Percentiles rank a stretch among this genome's conserved stretches.
These are phyloP conservation scores for Insectozyma bohioensis DNA, from an alignment of 1,139 yeast species.

Conservation along the genomic window DNA sequence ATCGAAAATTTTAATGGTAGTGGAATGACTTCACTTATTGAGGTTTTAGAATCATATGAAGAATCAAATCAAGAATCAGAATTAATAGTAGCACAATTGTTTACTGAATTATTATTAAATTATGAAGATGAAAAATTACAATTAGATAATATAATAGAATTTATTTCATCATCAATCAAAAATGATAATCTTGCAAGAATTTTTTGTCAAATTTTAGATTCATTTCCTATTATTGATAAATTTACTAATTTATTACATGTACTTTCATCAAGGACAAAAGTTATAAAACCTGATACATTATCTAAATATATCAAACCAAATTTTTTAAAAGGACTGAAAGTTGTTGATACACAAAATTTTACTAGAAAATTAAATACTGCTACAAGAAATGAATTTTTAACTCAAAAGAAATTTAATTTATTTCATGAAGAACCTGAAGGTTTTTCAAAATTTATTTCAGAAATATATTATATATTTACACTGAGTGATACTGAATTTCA, in stretches of 20 bases:
- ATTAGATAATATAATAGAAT: slow-evolving; percentile 24
- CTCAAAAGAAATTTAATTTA: slow-evolving; percentile 71
- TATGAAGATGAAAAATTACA: slow-evolving; percentile 27
- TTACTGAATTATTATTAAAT: slow-evolving; percentile 38
- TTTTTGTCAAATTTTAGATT: slow-evolving; percentile 47
- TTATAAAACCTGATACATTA: slow-evolving; percentile 39
- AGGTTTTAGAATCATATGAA: slow-evolving; percentile 26
- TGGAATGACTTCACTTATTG: slow-evolving; percentile 32
- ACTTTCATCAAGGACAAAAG: slow-evolving; percentile 18
- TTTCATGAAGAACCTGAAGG: slow-evolving; percentile 84
- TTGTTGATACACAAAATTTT: slow-evolving; percentile 39
- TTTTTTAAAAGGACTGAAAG: slow-evolving; percentile 34
- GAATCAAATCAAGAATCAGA: slow-evolving; percentile 18
- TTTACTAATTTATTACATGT: slow-evolving; percentile 28
- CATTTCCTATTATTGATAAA: slow-evolving; percentile 36
- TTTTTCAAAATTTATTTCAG: slow-evolving; percentile 62
- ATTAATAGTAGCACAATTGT: slow-evolving; percentile 20
- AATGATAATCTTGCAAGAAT: slow-evolving; percentile 35
- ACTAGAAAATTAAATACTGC: slow-evolving; percentile 43
- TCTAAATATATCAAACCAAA: slow-evolving; percentile 37
- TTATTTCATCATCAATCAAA: slow-evolving; percentile 30
- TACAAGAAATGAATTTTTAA: slow-evolving; percentile 56
- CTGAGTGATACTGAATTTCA: slow-evolving; percentile 42
- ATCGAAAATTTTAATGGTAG: slow-evolving; percentile 26
- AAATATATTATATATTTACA: slow-evolving; percentile 46